These are phyloP conservation scores for Astrocystis sublimbata DNA, from an alignment of 495 filamentous ascomycete species.

Conservation along the genomic window DNA sequence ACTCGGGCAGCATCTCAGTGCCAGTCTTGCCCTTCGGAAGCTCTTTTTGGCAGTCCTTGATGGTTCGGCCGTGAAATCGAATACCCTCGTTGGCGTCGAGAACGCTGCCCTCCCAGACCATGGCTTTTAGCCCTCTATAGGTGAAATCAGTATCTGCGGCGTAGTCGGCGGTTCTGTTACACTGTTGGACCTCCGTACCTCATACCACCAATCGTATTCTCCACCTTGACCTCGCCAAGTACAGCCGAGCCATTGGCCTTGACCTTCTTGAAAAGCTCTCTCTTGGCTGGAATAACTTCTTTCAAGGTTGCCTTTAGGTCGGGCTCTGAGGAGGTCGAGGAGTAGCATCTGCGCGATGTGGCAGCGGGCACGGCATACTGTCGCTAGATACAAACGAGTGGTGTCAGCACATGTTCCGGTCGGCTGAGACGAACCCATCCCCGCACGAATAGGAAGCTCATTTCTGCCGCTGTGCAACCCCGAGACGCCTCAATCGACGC, in stretches of 20 bases:
- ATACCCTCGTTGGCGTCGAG: constrained; percentile 97
- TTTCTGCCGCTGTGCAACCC: neutral
- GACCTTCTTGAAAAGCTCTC: constrained; percentile 87
- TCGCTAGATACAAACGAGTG: constrained; percentile 24
- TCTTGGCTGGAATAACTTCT: constrained; percentile 83
- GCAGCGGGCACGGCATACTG: constrained; percentile 36
- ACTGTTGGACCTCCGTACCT: constrained; percentile 42
- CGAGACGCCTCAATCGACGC: neutral
- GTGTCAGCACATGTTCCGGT: neutral
- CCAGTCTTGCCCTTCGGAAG: constrained; percentile 90
- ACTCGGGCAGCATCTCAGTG: constrained; percentile 98
- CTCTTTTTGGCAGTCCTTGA: constrained; percentile 94
- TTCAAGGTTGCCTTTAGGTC: constrained; percentile 85
- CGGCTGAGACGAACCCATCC: neutral
- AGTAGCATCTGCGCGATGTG: constrained; percentile 51
- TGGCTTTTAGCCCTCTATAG: constrained; percentile 76
- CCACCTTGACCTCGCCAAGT: constrained; percentile 91
- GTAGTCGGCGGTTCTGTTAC: neutral
- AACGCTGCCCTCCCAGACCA: constrained; percentile 98
- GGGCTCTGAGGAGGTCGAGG: constrained; percentile 73
- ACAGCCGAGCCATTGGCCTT: constrained; percentile 80
- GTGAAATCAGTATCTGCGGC: neutral
- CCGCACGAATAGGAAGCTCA: neutral
- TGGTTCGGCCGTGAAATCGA: constrained; percentile 95
- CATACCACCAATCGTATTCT: constrained; percentile 94